Conservation (phyloP, 106 monocot species). For the Xerophyta viscosa region DNA sequence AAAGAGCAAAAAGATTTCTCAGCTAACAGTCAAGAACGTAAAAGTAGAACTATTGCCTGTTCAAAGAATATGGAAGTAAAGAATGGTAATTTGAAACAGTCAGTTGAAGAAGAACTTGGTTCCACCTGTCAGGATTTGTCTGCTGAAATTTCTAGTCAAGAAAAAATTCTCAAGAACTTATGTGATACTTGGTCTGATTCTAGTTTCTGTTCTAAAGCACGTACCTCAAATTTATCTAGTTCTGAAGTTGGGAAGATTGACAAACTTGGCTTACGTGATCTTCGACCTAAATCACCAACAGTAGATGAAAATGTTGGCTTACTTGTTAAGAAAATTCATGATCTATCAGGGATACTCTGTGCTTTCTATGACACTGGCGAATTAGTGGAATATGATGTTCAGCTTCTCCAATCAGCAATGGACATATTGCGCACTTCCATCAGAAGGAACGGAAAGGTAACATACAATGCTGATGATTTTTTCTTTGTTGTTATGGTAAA, state of each 20-base stretch:
- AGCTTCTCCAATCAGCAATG: constrained; percentile 19
- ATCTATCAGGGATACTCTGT: constrained; percentile 20
- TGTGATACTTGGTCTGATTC: constrained; percentile 3
- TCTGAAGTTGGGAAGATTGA: background rate
- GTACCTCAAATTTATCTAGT: background rate
- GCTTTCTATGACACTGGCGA: background rate
- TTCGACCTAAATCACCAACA: constrained; percentile 1
- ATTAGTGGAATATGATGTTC: constrained; percentile 15
- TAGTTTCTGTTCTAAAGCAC: constrained; percentile 4
- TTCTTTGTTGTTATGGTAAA: too few relatives aligned
- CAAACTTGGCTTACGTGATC: background rate
- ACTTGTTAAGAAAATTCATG: constrained; percentile 35
- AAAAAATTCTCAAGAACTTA: background rate
- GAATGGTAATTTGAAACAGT: constrained; percentile 3
- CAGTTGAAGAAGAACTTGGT: constrained; percentile 2
- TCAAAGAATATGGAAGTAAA: background rate
- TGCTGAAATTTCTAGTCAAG: background rate
- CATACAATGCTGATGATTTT: too few relatives aligned
- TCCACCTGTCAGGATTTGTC: background rate
- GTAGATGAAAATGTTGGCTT: constrained; percentile 6
- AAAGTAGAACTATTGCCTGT: constrained; percentile 4
- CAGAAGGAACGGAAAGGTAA: constrained; percentile 21
- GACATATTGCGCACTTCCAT: constrained; percentile 18
- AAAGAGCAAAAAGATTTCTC: background rate
- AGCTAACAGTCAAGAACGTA: constrained; percentile 1